phyloP scores from a whole-genome alignment of 2,329 filamentous ascomycete species.

The Microthyrium microscopicum region DNA sequence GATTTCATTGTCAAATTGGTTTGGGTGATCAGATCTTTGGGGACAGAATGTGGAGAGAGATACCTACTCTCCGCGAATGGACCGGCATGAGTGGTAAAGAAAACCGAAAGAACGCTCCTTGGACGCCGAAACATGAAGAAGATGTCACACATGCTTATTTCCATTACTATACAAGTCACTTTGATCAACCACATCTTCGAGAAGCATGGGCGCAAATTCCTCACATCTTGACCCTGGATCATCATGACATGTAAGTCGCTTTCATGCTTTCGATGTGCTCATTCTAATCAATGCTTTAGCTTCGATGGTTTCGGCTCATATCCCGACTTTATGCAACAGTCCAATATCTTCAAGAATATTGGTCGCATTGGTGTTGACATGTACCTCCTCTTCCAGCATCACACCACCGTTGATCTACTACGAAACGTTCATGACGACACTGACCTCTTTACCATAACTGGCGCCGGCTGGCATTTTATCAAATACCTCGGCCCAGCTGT shows the following conservation, averaged over 20 bases:
- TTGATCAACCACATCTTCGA: slow-evolving; percentile 85
- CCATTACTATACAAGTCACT: slow-evolving; percentile 96
- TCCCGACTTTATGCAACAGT: slow-evolving; percentile 95
- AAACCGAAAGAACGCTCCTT: slow-evolving; percentile 72
- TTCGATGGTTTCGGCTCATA: slow-evolving; percentile 97
- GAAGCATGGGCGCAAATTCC: slow-evolving; percentile 97
- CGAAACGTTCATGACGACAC: slow-evolving; percentile 75
- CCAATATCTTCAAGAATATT: slow-evolving; percentile 96
- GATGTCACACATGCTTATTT: slow-evolving; percentile 95
- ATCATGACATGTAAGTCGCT: slow-evolving; percentile 82
- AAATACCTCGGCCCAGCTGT: slow-evolving; percentile 89
- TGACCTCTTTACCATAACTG: slow-evolving; percentile 91
- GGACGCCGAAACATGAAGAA: slow-evolving; percentile 90
- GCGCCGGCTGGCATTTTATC: slow-evolving; percentile 96
- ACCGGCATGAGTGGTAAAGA: slow-evolving; percentile 84
- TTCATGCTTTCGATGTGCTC: slow-evolving; percentile 4
- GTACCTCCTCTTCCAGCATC: slow-evolving; percentile 96
- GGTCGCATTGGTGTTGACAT: slow-evolving; percentile 89
- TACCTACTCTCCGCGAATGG: slow-evolving; percentile 89
- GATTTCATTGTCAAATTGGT: slow-evolving; percentile 87
- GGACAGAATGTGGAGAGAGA: slow-evolving; percentile 89
- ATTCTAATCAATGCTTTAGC: slow-evolving; percentile 27
- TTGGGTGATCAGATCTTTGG: slow-evolving; percentile 91
- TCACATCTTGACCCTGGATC: slow-evolving; percentile 80
- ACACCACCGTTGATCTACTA: slow-evolving; percentile 86